These are phyloP conservation scores for Oidiodendron maius DNA, from an alignment of 495 filamentous ascomycete species.

Conservation along the genomic window DNA sequence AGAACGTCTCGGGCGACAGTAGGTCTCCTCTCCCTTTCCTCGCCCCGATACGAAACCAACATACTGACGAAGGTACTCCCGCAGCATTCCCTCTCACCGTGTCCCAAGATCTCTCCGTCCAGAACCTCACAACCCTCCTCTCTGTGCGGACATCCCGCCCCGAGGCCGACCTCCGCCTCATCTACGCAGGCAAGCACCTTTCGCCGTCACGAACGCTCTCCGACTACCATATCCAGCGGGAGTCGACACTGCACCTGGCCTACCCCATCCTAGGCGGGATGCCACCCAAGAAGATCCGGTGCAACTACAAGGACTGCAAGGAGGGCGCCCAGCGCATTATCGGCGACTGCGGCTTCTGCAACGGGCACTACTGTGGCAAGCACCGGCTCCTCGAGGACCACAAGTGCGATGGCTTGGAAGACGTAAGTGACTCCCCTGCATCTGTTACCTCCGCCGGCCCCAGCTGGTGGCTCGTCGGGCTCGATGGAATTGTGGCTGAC, in stretches of 20 bases:
- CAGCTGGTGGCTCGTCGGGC: conserved; percentile 45
- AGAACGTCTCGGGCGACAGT: conserved; percentile 41
- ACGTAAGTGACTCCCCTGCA: conserved; percentile 45
- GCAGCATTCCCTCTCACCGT: conserved; percentile 40
- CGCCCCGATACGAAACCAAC: neutral
- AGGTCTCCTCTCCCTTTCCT: conserved; percentile 16
- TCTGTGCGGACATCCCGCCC: conserved; percentile 39
- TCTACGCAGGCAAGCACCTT: conserved; percentile 44
- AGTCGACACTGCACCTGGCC: conserved; percentile 39
- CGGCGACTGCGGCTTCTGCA: conserved; percentile 93
- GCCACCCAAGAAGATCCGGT: conserved; percentile 76
- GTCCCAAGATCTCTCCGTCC: conserved; percentile 32
- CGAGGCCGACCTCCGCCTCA: conserved; percentile 33
- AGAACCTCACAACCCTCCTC: conserved; percentile 38
- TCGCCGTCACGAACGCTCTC: conserved; percentile 26
- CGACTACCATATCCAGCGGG: conserved; percentile 31
- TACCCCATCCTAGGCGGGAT: conserved; percentile 44
- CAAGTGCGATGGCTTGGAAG: conserved; percentile 87
- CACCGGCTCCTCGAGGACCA: conserved; percentile 92
- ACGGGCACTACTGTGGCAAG: conserved; percentile 87
- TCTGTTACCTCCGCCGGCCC: conserved; percentile 1
- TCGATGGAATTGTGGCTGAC: conserved; percentile 29
- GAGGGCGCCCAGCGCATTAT: conserved; percentile 82
- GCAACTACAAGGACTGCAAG: conserved; percentile 84
- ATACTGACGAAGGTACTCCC: conserved; percentile 1